phyloP scores from a whole-genome alignment of 768 basidiomycete species.

The Lentinula sp. region DNA sequence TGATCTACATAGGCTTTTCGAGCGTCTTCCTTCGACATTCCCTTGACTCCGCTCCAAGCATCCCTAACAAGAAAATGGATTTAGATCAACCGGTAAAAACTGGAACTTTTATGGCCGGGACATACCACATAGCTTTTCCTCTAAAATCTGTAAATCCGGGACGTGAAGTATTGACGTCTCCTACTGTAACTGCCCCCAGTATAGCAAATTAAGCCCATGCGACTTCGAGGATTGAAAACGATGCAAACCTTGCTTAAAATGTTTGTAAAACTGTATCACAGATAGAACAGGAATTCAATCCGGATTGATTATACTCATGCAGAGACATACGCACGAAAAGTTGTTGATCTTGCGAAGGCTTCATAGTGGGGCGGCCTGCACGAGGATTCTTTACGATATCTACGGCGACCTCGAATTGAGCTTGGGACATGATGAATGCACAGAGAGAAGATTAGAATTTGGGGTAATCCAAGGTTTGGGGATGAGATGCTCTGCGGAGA shows the following conservation, averaged over 20 bases:
- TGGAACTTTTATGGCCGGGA: constrained; percentile 9
- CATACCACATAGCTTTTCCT: constrained; percentile 88
- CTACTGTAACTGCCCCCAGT: constrained; percentile 50
- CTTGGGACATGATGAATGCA: constrained; percentile 51
- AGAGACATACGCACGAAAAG: constrained; percentile 59
- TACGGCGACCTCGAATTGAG: constrained; percentile 74
- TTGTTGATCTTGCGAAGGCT: constrained; percentile 68
- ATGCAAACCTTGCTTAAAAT: constrained; percentile 83
- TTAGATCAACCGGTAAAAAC: constrained; percentile 9
- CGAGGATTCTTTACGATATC: constrained; percentile 62
- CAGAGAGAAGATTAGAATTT: constrained; percentile 7
- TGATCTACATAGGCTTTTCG: constrained; percentile 67
- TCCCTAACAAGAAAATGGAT: constrained; percentile 45
- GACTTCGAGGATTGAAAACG: neutral
- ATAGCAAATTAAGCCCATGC: neutral
- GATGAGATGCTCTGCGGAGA: too few species aligned
- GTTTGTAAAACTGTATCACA: constrained; percentile 74
- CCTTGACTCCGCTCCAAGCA: constrained; percentile 78
- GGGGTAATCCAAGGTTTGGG: neutral
- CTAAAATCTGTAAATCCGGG: constrained; percentile 81
- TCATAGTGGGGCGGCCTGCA: constrained; percentile 65
- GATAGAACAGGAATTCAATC: constrained; percentile 9
- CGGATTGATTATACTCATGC: neutral
- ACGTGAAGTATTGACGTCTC: constrained; percentile 57
- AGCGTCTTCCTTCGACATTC: constrained; percentile 67